Percentiles rank a stretch among this genome's conserved stretches.
phyloP scores from a whole-genome alignment of 2,329 filamentous ascomycete genomes.

The Paecilomyces sp. region DNA sequence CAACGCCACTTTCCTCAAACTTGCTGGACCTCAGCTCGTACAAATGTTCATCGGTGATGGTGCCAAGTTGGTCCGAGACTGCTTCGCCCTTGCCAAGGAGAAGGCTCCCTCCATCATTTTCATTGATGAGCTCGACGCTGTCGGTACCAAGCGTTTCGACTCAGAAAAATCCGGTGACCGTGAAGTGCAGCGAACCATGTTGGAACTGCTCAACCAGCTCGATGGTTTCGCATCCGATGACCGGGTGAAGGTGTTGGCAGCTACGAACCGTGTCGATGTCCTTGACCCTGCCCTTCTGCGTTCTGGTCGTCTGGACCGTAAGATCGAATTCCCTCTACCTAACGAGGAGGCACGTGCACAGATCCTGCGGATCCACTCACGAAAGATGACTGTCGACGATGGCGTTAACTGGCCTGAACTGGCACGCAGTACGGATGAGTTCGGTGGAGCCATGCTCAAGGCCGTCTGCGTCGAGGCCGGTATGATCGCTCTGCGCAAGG shows the following conservation, averaged over 20 bases:
- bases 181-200: slow-evolving; percentile 97
- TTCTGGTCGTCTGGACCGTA: slow-evolving; percentile 86
- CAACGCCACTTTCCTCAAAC: slow-evolving; percentile 96
- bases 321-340: slow-evolving; percentile 96
- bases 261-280: slow-evolving; percentile 91
- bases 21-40: slow-evolving; percentile 92
- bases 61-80: slow-evolving; percentile 94
- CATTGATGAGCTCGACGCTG: slow-evolving; percentile 95
- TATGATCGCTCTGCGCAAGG: slow-evolving; percentile 94
- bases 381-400: slow-evolving; percentile 95
- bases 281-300: slow-evolving; percentile 85
- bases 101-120: slow-evolving; percentile 99
- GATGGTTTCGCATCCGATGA: slow-evolving; percentile 97
- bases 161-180: slow-evolving; percentile 96
- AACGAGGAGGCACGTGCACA: slow-evolving; percentile 97
- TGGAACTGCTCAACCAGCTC: slow-evolving; percentile 96
- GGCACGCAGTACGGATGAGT: slow-evolving; percentile 95
- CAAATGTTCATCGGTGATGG: slow-evolving; percentile 99
- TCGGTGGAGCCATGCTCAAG: slow-evolving; percentile 95
- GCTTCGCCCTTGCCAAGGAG: slow-evolving; percentile 95
- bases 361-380: slow-evolving; percentile 93
- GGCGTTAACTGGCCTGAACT: slow-evolving; percentile 93
- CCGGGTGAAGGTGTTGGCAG: slow-evolving; percentile 90
- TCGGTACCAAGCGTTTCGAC: slow-evolving; percentile 99
- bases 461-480: slow-evolving; percentile 97